Percentiles rank a stretch among this genome's conserved stretches.
Evolutionary conservation across 2,329 filamentous ascomycete species (phyloP).

Genomic region (Colletotrichum tabaci): DNA sequence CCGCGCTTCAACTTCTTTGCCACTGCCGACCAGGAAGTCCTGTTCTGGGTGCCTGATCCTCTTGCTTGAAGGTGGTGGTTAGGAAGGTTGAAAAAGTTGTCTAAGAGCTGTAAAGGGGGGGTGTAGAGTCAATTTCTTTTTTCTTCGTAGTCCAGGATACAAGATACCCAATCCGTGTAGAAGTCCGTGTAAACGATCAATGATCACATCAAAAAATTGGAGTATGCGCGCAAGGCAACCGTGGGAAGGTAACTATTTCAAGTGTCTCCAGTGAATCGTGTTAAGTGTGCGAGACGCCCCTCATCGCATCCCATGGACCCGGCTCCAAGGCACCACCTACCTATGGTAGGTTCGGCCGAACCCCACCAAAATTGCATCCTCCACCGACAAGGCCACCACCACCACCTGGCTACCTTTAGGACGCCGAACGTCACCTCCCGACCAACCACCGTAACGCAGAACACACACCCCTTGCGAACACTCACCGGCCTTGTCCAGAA

Average conservation of each 20-base stretch:
- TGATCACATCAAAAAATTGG: background rate
- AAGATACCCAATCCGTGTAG: slow-evolving; percentile 30
- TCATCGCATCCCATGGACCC: slow-evolving; percentile 4
- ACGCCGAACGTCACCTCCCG: slow-evolving; percentile 22
- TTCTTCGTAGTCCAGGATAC: slow-evolving; percentile 36
- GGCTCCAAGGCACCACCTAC: background rate
- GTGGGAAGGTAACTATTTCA: too few relatives aligned
- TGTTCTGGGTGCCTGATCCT: slow-evolving; percentile 84
- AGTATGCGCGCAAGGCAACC: too few relatives aligned
- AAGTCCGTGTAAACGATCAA: background rate
- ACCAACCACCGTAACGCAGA: slow-evolving; percentile 13
- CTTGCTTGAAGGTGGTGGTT: slow-evolving; percentile 57
- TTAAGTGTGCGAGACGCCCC: slow-evolving; percentile 13
- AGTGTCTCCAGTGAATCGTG: background rate
- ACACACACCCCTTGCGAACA: slow-evolving; percentile 8
- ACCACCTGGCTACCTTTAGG: background rate
- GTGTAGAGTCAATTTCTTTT: slow-evolving; percentile 18
- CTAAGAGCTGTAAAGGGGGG: slow-evolving; percentile 3
- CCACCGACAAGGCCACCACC: slow-evolving; percentile 19
- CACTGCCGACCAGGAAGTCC: slow-evolving; percentile 86
- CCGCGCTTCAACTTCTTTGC: slow-evolving; percentile 93
- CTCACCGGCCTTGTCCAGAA: background rate
- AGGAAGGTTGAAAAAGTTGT: background rate
- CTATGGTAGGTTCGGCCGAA: slow-evolving; percentile 12
- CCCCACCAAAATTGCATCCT: slow-evolving; percentile 34